Evolutionary conservation across 306 rosid genomes (phyloP), one percentile per base, ranked within the genome.

Genomic region (Biancaea sappan): DNA sequence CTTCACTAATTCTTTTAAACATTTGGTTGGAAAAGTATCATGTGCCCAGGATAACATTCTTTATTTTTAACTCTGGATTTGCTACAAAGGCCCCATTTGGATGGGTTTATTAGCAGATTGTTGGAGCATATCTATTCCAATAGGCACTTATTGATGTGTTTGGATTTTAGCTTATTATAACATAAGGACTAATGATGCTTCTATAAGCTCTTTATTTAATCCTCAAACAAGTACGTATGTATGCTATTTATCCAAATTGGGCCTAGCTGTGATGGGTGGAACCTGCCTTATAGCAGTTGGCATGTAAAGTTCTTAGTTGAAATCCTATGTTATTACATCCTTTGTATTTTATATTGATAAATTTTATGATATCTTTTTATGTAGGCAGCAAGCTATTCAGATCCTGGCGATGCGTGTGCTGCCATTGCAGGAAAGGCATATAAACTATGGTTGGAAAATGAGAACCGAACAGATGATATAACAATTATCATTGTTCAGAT

Each of bases 401-500:
- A 91, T 86, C 92, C 98, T 35, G 90, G 91, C 9, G 98, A 93
- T 77, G 98, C 97, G 40, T 93, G 98, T 80, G 81, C 88, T 12
- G 92, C 96, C 65, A 91, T 93, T 78, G 93, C 96, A 60, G 98
- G 88, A 76, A 92, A 93, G 69, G 91, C 98, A 32, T 91, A 89
- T 72, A 93, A 87, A 72, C 63, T 81, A 72, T 93, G 98, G 98
- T 71, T 91, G 86, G 92, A 89, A 53, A 87, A 87, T 58, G 98
- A 91, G 79, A 86, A 72, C 81, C 93, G 97, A 81, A 93, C 98
- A 60, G 97, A 93, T 86, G 97, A 93, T 80, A 91, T 93, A 74
- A 91, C 98, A 35, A 91, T 93, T 60, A 89, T 93, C 82, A 66
- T 91, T 50, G 92, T 87, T 74, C 91, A 86, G 75, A 80, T 93